Conservation (phyloP, 305 asterid species). For the Fraxinus platypoda region DNA sequence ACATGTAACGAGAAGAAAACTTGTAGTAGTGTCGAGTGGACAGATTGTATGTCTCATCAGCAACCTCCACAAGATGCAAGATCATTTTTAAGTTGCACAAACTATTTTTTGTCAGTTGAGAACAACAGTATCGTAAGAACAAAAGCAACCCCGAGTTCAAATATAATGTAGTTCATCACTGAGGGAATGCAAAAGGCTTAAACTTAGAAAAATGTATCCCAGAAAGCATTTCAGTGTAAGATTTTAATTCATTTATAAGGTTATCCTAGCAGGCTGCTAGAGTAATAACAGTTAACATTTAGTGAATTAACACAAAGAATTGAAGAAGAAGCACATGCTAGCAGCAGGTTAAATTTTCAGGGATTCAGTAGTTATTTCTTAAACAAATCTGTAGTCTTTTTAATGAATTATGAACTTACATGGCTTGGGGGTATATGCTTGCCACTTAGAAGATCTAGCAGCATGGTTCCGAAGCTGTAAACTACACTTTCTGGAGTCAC, state of each 20-base stretch:
- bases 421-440: conserved; percentile 84
- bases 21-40: not conserved
- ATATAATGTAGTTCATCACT: not conserved
- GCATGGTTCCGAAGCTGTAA: conserved; percentile 71
- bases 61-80: not conserved
- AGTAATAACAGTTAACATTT: not conserved
- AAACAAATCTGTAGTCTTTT: not conserved
- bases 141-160: not conserved
- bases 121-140: not conserved
- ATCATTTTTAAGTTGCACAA: not conserved
- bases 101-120: not conserved
- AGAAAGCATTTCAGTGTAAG: not conserved
- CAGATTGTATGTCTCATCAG: not conserved
- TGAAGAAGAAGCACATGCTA: not conserved
- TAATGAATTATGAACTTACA: conserved; percentile 30
- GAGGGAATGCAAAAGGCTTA: not conserved
- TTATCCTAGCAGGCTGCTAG: not conserved
- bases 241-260: not conserved
- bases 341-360: not conserved
- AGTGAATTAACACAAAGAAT: not conserved
- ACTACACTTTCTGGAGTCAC: conserved; percentile 66
- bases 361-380: not conserved
- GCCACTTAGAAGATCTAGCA: conserved; percentile 73
- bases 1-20: not conserved
- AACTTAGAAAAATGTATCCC: not conserved